phyloP scores from a whole-genome alignment of 441 rosid species.

The Sinapis alba region DNA sequence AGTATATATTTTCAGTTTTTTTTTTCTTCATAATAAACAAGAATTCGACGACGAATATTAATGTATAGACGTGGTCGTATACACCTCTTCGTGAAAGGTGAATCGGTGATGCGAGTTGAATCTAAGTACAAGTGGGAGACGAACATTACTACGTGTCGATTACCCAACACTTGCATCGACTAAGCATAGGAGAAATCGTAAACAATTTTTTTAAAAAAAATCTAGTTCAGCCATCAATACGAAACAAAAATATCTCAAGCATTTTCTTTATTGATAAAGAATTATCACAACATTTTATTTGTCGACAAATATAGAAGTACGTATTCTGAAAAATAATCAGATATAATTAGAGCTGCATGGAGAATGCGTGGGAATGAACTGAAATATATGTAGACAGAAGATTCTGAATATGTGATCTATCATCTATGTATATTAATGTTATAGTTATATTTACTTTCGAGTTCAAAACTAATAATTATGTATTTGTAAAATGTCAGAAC shows the following conservation, averaged over 20 bases:
- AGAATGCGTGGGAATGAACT: slow-evolving; percentile 15
- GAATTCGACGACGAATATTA: neutral
- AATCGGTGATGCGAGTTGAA: slow-evolving; percentile 21
- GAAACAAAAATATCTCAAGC: slow-evolving; percentile 33
- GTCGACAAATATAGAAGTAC: neutral
- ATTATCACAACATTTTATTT: neutral
- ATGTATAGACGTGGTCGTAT: slow-evolving; percentile 1
- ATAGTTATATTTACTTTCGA: too few relatives aligned
- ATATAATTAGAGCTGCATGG: neutral
- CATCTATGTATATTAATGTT: too few relatives aligned
- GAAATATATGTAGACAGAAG: neutral
- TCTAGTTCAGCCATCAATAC: neutral
- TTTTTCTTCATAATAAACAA: neutral
- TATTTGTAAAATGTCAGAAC: too few relatives aligned
- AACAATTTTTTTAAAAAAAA: neutral
- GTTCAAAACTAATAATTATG: too few relatives aligned
- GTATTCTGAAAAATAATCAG: slow-evolving; percentile 13
- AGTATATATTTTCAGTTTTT: neutral
- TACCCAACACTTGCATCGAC: slow-evolving; percentile 21
- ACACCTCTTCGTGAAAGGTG: slow-evolving; percentile 22
- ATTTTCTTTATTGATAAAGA: neutral
- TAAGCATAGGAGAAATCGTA: slow-evolving; percentile 25
- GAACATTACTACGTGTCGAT: slow-evolving; percentile 32
- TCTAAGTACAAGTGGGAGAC: slow-evolving; percentile 31
- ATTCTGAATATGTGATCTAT: neutral